Evolutionary conservation across 2,329 filamentous ascomycete genomes (phyloP), one percentile per base, ranked within the genome.

Genomic region (Orbilia ellipsospora): DNA sequence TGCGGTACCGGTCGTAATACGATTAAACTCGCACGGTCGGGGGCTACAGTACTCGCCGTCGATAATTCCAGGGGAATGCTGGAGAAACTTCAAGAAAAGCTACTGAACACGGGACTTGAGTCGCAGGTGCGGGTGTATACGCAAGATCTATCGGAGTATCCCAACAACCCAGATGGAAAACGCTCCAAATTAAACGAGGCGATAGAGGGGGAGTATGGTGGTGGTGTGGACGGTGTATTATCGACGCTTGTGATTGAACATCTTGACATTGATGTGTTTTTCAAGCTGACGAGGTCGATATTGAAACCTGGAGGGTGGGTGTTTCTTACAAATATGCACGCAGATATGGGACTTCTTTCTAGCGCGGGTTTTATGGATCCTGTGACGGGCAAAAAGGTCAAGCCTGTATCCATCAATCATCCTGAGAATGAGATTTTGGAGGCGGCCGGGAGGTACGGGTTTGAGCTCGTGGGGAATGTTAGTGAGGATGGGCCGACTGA

Each of bases 291-390:
- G 0, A 78, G 82, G 0, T 77, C 78, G 10, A 81, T 87, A 0
- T 80, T 90, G 15, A 78, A 77, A 1, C 81, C 82, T 0, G 84
- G 84, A 0, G 88, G 86, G 0, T 81, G 85, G 56, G 81, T 89
- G 4, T 82, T 90, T 8, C 79, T 90, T n/a, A 90, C 88, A 0
- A 90, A 90, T 78, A 91, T 91, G 89, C 89, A 91, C 80, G 81
- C 84, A 1, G 86, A 90, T 2, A 90, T 90, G 88, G 88, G 88
- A 0, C 77, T 77, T 13, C 50, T 68, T 1, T 83, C 85, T 15
- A 86, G 85, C 26, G 89, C 89, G 0, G 89, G 89, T 0, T 90
- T 91, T 78, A 83, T 88, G 12, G 87, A 88, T 79, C 54, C 52
- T 0, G 80, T 80, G 5, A 81, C 81, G 0, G 85, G 85, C 3